These are phyloP conservation scores for Diaporthe vaccinii DNA, from an alignment of 2,329 filamentous ascomycete genomes.

Conservation along the genomic window DNA sequence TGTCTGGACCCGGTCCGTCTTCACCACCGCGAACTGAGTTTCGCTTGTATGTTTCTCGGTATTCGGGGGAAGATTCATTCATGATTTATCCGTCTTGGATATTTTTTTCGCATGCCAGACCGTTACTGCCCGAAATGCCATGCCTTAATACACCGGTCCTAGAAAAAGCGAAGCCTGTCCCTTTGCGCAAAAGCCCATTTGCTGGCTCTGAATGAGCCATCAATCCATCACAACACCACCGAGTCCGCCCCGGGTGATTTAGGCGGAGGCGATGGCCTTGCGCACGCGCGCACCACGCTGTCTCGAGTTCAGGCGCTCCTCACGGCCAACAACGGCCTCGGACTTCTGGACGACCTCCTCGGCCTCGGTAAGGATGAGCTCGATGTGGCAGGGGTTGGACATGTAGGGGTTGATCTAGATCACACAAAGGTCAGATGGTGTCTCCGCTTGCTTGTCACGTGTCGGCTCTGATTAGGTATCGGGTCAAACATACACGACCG, in stretches of 20 bases:
- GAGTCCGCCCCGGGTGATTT: slow-evolving; percentile 50
- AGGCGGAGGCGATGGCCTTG: slow-evolving; percentile 76
- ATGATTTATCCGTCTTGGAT: slow-evolving; percentile 42
- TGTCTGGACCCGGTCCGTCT: slow-evolving; percentile 14
- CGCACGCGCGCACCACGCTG: slow-evolving; percentile 84
- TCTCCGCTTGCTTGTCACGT: neutral
- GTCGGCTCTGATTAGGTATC: slow-evolving; percentile 15
- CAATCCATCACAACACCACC: slow-evolving; percentile 51
- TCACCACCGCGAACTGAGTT: slow-evolving; percentile 27
- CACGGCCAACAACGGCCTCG: slow-evolving; percentile 74
- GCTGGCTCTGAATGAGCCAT: slow-evolving; percentile 38
- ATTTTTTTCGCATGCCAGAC: slow-evolving; percentile 42
- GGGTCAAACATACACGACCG: slow-evolving; percentile 87
- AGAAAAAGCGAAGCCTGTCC: slow-evolving; percentile 43
- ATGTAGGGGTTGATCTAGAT: slow-evolving; percentile 99
- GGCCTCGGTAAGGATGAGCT: slow-evolving; percentile 98
- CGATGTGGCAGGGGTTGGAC: slow-evolving; percentile 99
- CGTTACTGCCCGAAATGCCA: slow-evolving; percentile 43
- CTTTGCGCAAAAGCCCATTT: slow-evolving; percentile 41
- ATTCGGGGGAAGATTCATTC: slow-evolving; percentile 41
- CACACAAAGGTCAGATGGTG: slow-evolving; percentile 46
- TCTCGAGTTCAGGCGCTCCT: slow-evolving; percentile 83
- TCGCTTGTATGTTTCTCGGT: slow-evolving; percentile 30
- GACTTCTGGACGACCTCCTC: slow-evolving; percentile 97
- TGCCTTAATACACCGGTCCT: slow-evolving; percentile 43